phyloP scores from a whole-genome alignment of 495 filamentous ascomycete genomes.

The Entonaema liquescens region DNA sequence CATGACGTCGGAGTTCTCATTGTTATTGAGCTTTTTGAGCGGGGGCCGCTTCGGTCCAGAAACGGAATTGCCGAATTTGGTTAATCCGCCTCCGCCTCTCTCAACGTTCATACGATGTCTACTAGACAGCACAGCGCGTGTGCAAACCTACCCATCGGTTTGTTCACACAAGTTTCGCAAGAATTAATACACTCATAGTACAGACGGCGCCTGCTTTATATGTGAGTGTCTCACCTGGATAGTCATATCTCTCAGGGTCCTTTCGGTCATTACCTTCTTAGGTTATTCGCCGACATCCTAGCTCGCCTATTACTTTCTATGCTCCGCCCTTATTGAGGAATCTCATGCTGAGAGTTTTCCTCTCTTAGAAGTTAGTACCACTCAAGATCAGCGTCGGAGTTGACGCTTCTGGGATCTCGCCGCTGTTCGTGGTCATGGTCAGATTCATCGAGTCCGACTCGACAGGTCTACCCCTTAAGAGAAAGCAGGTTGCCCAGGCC shows the following conservation, averaged over 20 bases:
- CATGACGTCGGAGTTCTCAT: constrained; percentile 3
- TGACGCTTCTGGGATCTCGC: constrained; percentile 20
- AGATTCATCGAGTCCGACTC: constrained; percentile 58
- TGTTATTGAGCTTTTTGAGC: background rate
- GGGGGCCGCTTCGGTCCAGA: background rate
- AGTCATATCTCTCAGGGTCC: background rate
- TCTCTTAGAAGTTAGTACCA: constrained; percentile 1
- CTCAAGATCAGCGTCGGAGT: constrained; percentile 23
- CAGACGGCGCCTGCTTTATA: background rate
- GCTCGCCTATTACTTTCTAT: background rate
- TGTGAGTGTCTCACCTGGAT: background rate
- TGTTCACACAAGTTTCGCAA: background rate
- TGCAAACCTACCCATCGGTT: background rate
- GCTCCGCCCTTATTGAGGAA: background rate
- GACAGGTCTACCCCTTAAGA: constrained; percentile 54
- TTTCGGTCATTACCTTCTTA: background rate
- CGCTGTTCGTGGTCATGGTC: constrained; percentile 40
- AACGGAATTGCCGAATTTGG: constrained; percentile 26
- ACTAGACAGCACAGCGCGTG: background rate
- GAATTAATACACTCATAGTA: background rate
- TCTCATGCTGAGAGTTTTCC: background rate
- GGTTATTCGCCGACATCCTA: background rate
- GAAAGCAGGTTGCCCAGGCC: constrained; percentile 58
- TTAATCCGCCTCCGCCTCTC: constrained; percentile 25
- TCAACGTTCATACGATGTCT: background rate